Base-by-base conservation (phyloP, 73 alveolate genomes). In the Stentor coeruleus region DNA sequence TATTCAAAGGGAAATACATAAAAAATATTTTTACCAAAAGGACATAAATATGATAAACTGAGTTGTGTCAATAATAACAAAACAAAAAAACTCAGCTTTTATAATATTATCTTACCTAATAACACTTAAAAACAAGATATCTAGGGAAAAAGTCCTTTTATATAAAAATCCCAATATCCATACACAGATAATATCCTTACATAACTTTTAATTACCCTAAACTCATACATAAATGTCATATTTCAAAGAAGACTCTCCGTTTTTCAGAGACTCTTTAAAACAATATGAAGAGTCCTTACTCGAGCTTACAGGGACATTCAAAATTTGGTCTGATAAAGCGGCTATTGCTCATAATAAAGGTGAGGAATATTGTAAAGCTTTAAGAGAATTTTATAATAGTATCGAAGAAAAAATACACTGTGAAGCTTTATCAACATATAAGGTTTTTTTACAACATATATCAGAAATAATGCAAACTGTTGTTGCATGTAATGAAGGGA, bases 221-320 rank as follows among this genome's bases (percentile, higher is more conserved):
- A n/a, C n/a, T n/a, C n/a, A n/a, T n/a, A n/a, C n/a, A n/a, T n/a
- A 49, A 49, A 49, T 49, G 66, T 11, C 66, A 11, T 20, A 49
- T 49, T 49, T 49, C 66, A 49, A 49, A 49, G 66, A 66, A 31
- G 79, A 66, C 37, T 66, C 79, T 31, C 79, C 79, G 1, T 14
- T 26, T 0, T 66, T 66, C 33, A 20, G 79, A 20, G 11, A 20
- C n/a, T 28, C 2, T 31, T 11, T 66, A 15, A 11, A 20, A 20
- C 42, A 66, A 66, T 11, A 20, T 66, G 79, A 66, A 66, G 79
- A 66, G 2, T 20, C 79, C 3, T 40, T 66, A 11, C 39, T 20
- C n/a, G n/a, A 66, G 33, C n/a, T 66, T 11, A 66, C n/a, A 11
- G 14, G 49, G 37, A 66, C 33, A 28, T 66, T 66, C 37, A 66